Evolutionary conservation across 2,329 filamentous ascomycete species (phyloP).

Genomic region (Rhexocercosporidium sp.): DNA sequence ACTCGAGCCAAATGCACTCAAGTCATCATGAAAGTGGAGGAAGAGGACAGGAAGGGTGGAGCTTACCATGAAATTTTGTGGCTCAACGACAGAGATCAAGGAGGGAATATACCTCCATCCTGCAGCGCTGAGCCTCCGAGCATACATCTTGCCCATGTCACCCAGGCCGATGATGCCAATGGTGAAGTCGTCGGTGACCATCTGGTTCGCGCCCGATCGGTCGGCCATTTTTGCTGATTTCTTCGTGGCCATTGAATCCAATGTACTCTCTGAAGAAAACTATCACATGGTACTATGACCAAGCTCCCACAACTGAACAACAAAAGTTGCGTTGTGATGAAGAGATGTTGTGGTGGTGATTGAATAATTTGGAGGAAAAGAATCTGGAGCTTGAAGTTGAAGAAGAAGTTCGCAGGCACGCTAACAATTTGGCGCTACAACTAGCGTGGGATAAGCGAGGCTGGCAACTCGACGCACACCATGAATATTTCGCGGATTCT

Average conservation of each 20-base stretch:
- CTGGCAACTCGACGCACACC: slow-evolving; percentile 3
- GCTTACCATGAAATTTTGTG: slow-evolving; percentile 37
- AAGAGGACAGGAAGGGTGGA: slow-evolving; percentile 21
- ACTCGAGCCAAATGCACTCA: slow-evolving; percentile 99
- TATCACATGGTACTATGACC: slow-evolving; percentile 17
- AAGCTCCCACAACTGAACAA: neutral
- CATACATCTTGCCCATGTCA: slow-evolving; percentile 99
- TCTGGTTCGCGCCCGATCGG: slow-evolving; percentile 15
- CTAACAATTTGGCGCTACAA: neutral
- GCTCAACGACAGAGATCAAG: slow-evolving; percentile 40
- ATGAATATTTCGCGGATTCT: slow-evolving; percentile 29
- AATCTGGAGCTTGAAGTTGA: neutral
- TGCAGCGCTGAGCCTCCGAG: slow-evolving; percentile 82
- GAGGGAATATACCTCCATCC: slow-evolving; percentile 85
- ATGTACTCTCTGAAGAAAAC: slow-evolving; percentile 11
- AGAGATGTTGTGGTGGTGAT: neutral
- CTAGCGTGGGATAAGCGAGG: neutral
- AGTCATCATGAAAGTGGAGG: slow-evolving; percentile 80
- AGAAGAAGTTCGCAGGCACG: neutral
- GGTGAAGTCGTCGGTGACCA: slow-evolving; percentile 59
- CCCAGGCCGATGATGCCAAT: slow-evolving; percentile 98
- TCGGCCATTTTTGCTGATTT: slow-evolving; percentile 9
- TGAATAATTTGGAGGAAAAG: neutral
- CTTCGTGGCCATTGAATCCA: slow-evolving; percentile 15
- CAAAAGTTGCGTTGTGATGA: neutral